A percentile compares a stretch with the other conserved stretches of the same genome.
Conservation (phyloP, 345 rosid species). For the rapeseed (Brassica napus) region Da-Ae NC_063451.1:13709501-13710000, state of each 20-base stretch:
- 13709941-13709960: conserved; percentile 97
- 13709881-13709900: conserved; percentile 60
- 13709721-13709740: conserved; percentile 71
- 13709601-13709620: conserved; percentile 93
- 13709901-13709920: conserved; percentile 74
- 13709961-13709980: conserved; percentile 97
- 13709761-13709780: neutral
- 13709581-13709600: conserved; percentile 89
- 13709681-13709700: conserved; percentile 93
- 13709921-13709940: conserved; percentile 91
- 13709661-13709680: conserved; percentile 90
- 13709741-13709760: neutral
- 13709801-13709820: neutral
- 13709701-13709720: conserved; percentile 85
- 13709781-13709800: neutral
- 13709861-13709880: neutral
- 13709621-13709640: conserved; percentile 72
- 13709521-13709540: conserved; percentile 81
- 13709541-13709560: conserved; percentile 83
- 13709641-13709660: conserved; percentile 80
- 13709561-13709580: conserved; percentile 97
- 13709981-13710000: conserved; percentile 85
- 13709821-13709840: neutral
- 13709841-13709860: neutral
- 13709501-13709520: conserved; percentile 1